Evolutionary conservation across 441 rosid genomes (phyloP).

Genomic region (Macaranga tanarius): DNA sequence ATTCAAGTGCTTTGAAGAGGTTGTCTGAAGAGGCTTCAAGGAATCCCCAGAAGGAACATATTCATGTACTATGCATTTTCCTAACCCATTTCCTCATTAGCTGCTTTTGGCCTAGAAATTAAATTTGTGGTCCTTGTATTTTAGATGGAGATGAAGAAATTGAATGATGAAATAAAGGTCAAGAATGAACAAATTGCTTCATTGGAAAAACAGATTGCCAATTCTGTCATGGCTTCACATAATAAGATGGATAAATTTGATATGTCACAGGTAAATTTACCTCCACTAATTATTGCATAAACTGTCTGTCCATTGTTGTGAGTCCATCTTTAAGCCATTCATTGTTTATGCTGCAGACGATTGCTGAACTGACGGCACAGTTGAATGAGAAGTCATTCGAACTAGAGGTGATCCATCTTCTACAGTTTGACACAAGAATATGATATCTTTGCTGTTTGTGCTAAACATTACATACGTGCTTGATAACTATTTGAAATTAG

Average conservation of each 20-base stretch:
- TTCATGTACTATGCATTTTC: conserved; percentile 45
- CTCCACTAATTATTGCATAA: conserved; percentile 1
- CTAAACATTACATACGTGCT: neutral
- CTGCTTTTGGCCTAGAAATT: conserved; percentile 26
- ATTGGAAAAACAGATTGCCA: conserved; percentile 77
- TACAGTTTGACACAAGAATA: conserved; percentile 14
- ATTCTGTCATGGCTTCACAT: conserved; percentile 57
- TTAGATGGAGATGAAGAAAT: conserved; percentile 68
- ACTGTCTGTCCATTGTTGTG: conserved; percentile 18
- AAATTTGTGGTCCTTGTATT: conserved; percentile 27
- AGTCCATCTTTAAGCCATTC: conserved; percentile 26
- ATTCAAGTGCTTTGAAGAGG: conserved; percentile 68
- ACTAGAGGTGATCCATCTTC: conserved; percentile 71
- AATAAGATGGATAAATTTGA: conserved; percentile 61
- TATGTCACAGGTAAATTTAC: conserved; percentile 54
- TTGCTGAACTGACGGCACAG: conserved; percentile 74
- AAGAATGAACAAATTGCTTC: conserved; percentile 73
- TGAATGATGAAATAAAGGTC: conserved; percentile 62
- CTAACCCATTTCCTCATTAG: conserved; percentile 21
- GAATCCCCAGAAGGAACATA: conserved; percentile 62
- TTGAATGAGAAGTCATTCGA: conserved; percentile 94
- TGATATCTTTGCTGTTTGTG: conserved; percentile 7
- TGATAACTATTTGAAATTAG: conserved; percentile 6
- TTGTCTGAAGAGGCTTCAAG: conserved; percentile 77
- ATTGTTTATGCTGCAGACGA: conserved; percentile 48